Base-by-base conservation (phyloP, 1,284 basidiomycete species). In the Macrocystidia cucumis region DNA sequence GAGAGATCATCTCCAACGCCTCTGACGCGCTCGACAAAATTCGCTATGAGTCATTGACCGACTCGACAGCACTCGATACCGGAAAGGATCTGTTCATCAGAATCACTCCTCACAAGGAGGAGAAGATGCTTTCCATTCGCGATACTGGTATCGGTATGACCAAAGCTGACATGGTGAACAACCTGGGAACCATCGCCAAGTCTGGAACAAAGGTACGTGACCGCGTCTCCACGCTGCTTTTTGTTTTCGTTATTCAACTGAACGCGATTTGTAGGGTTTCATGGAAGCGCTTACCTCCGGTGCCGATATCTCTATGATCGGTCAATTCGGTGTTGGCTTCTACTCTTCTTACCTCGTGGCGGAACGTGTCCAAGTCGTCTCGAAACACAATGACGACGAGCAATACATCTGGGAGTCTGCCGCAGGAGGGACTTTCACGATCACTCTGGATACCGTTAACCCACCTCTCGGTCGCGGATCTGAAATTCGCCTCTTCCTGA, bases 361-460 rank as follows among this genome's bases (percentile, higher is more conserved):
- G 53, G 93, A 98, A 67, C 85, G 85, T 49, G 96, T 98, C 7
- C 91, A 97, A 69, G 88, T 98, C 58, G 88, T 97, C 69, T 95
- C 95, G 53, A 98, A 98, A 74, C 91, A 99, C 81, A 98, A 98
- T 60, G 96, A 99, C 56, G 95, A 98, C 62, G 96, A 98, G 69
- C 95, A 99, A 70, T 98, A 98, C 76, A 93, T 98, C 65, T 98
- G 96, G 96, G 95, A 98, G 77, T 98, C 95, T 13, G 87, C 96
- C 45, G 95, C 96, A 30, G 96, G 95, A 59, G 96, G 96, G 44
- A 98, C 96, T 38, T 99, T 98, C 75, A 98, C 95, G 60, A 97
- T 99, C 69, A 96, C 92, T 41, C 86, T 72, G 45, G 96, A 98
- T 67, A 89, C 80, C 42, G 65, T 81, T 57, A 93, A 93, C 69